Base-by-base conservation (phyloP, 192 early-diverging fungal genomes). In the Podochytrium sp. region DNA sequence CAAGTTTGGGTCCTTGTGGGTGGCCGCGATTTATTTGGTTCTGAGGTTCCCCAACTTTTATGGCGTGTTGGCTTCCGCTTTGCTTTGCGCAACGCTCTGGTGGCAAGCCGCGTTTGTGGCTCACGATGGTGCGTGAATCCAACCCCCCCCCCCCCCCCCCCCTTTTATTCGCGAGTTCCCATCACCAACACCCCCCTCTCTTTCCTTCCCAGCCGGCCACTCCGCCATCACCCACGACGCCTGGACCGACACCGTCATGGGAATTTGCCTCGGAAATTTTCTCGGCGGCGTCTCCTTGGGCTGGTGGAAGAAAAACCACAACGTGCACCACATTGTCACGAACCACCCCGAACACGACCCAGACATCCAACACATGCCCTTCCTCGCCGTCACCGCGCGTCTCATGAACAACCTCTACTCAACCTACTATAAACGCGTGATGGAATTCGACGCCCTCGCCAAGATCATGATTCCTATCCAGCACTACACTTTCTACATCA, bases 261-360 rank as follows among this genome's bases (percentile, higher is more conserved):
- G 97, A 40, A 91, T 95, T 43, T 81, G 90, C 38, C 81, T 96
- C 40, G 94, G 88, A 0, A 84, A 94, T 71, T 88, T 93, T 65
- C 74, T 92, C 51, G 95, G 95, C 67, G 97, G 97, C 23, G 88
- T 98, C 32, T 91, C 89, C 61, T 81, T 96, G 32, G 97, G 93
- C 25, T 98, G 97, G 95, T 98, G 97, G 97, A 98, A 98, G 77
- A 90, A 92, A 66, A 94, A 87, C 79, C 97, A 98, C 82, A 93
- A 98, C 80, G 93, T 97, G 41, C 97, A 98, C 82, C 97, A 98
- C 83, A 93, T 97, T 51, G 86, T 96, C 53, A 96, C 97, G 64
- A 98, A 98, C 84, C 84, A 95, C 77, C 89, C 91, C 10, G 91
- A 93, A 77, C 90, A 98, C 83, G 97, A 98, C 81, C 97, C 97